These are phyloP conservation scores for Paramecium sexaurelia DNA, from an alignment of 73 alveolate species.

Conservation along the genomic window DNA sequence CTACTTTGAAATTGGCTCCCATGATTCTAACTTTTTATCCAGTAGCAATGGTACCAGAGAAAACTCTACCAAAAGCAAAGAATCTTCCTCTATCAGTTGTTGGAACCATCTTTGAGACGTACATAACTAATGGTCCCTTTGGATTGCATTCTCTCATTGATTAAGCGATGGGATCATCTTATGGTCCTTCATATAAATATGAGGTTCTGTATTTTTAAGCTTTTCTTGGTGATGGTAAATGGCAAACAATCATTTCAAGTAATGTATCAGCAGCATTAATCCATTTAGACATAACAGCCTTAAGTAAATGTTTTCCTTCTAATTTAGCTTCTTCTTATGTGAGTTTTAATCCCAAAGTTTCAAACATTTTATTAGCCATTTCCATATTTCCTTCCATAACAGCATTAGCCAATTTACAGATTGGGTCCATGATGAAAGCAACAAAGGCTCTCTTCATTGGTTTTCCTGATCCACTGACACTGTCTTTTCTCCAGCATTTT, in stretches of 20 bases:
- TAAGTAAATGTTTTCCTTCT: conserved; percentile 73
- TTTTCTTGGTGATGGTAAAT: conserved; percentile 97
- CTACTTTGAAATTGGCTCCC: conserved; percentile 99
- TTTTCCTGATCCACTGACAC: conserved; percentile 83
- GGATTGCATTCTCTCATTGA: conserved; percentile 97
- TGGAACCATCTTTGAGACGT: conserved; percentile 99
- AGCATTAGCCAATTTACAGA: conserved; percentile 89
- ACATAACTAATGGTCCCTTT: conserved; percentile 98
- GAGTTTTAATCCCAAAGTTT: conserved; percentile 91
- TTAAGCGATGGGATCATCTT: conserved; percentile 96
- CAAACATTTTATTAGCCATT: conserved; percentile 85
- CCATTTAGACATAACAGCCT: conserved; percentile 95
- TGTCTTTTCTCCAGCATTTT: conserved; percentile 95
- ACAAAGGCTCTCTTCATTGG: conserved; percentile 94
- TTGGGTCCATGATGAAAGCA: conserved; percentile 96
- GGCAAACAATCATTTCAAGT: conserved; percentile 97
- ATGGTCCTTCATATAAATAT: conserved; percentile 98
- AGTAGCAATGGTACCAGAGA: conserved; percentile 97
- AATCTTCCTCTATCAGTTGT: conserved; percentile 98
- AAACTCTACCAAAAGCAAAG: conserved; percentile 99
- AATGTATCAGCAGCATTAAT: conserved; percentile 98
- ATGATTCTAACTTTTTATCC: conserved; percentile 99
- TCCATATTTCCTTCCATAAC: conserved; percentile 92
- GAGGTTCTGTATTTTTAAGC: conserved; percentile 99
- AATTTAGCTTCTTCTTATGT: conserved; percentile 93